Conservation (phyloP, 2,329 filamentous ascomycete genomes). For the Fusarium nygamai region DNA sequence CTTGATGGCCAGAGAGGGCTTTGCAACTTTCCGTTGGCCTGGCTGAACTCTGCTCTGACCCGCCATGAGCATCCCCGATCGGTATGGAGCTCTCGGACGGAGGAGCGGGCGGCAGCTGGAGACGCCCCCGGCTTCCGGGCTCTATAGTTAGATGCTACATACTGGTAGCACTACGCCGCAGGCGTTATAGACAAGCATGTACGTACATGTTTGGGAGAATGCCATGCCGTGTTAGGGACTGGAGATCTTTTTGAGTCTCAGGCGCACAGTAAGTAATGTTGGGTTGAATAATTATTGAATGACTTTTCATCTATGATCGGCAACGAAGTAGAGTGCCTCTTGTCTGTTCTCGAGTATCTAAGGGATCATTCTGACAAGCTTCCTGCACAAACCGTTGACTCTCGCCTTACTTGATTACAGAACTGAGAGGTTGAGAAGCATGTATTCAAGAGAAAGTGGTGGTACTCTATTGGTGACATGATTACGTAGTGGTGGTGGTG, state of each 20-base stretch:
- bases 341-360: neutral
- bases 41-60: slow-evolving; percentile 45
- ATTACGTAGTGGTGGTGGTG: neutral
- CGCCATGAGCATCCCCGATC: slow-evolving; percentile 42
- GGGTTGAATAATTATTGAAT: neutral
- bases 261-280: neutral
- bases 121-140: slow-evolving; percentile 35
- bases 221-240: slow-evolving; percentile 26
- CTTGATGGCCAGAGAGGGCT: slow-evolving; percentile 33
- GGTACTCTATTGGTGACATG: neutral
- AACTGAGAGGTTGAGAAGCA: neutral
- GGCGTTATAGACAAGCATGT: slow-evolving; percentile 21
- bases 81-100: slow-evolving; percentile 43
- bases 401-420: neutral
- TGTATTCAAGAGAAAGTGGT: neutral
- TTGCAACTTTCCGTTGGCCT: slow-evolving; percentile 28
- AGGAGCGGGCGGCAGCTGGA: slow-evolving; percentile 41
- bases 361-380: neutral
- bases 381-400: neutral
- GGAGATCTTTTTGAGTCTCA: slow-evolving; percentile 23
- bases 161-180: slow-evolving; percentile 32
- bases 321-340: neutral
- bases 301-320: neutral
- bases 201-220: slow-evolving; percentile 15
- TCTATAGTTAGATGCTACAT: slow-evolving; percentile 26